Conservation (phyloP, 257 asterid genomes). For the Solanum habrochaites region DNA sequence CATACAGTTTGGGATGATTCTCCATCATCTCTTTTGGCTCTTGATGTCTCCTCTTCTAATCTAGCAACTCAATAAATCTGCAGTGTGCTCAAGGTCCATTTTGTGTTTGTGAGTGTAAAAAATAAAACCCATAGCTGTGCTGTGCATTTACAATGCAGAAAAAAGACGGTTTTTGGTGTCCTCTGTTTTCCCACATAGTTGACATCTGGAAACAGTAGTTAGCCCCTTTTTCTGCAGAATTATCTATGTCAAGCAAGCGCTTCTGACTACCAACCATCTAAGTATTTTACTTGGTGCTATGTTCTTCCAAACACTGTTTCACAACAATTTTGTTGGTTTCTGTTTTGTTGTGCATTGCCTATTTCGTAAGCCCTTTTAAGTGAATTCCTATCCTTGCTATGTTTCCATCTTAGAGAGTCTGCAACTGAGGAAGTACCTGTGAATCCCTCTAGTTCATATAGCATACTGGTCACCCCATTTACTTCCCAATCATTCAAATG, state of each 20-base stretch:
- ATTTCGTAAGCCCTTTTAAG: not conserved
- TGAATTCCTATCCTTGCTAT: not conserved
- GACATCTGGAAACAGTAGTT: not conserved
- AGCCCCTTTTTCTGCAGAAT: not conserved
- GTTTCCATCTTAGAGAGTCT: not conserved
- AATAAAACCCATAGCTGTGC: not conserved
- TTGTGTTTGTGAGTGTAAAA: not conserved
- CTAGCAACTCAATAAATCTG: not conserved
- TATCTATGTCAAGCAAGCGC: not conserved
- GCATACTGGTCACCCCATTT: not conserved
- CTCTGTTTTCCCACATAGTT: not conserved
- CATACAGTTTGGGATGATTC: not conserved
- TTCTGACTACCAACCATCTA: not conserved
- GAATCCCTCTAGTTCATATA: not conserved
- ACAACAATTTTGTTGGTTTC: not conserved
- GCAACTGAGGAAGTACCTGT: not conserved
- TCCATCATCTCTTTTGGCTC: not conserved
- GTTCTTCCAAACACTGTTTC: not conserved
- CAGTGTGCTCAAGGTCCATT: not conserved
- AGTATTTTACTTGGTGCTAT: not conserved
- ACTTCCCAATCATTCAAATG: not conserved
- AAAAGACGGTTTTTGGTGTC: not conserved
- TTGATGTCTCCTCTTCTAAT: not conserved
- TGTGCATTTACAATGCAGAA: not conserved
- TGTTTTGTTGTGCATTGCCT: not conserved